Evolutionary conservation across 139 green algal species (phyloP), one percentile per base, ranked within the genome.

Genomic region (Microglena sp.): DNA sequence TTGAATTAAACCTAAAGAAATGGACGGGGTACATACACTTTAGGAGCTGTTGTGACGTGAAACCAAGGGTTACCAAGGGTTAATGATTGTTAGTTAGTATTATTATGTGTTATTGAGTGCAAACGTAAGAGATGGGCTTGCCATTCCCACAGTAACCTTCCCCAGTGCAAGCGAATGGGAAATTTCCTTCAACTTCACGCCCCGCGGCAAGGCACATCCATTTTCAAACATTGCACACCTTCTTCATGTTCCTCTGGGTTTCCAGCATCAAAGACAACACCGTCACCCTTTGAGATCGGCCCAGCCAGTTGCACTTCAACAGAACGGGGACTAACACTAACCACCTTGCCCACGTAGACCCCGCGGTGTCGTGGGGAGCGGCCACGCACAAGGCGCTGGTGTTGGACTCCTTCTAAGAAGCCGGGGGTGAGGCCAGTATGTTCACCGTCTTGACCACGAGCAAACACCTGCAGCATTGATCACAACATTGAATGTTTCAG

Each of bases 381-480:
- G 2, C 88, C 88, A 0, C 83, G 73, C 28, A 95, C 88, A 40
- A 95, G 66, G 5, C 62, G 64, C 75, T 95, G 88, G 66, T 95
- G 88, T 33, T 61, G 32, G 31, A 72, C 45, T 7, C 88, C 88
- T 56, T 87, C 77, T 34, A 95, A 66, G 59, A 95, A 95, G 21
- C 88, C 88, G 26, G 79, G 78, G 1, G 83, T 90, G 11, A 92
- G 72, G 21, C 88, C 88, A 4, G 46, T 59, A 44, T 84, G 70
- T 27, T 66, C 33, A n/a, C 62, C 82, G 66, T 95, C 88, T 77
- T 95, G 88, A 3, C 81, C 88, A 21, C 88, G 69, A 0, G 84
- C 80, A 79, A 95, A 95, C 40, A 92, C 79, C 82, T 89, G 82
- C 18, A n/a, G n/a, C n/a, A n/a, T n/a, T n/a, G n/a, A n/a, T n/a